phyloP scores from a whole-genome alignment of 345 rosid genomes.

The Ceriops tagal region DNA sequence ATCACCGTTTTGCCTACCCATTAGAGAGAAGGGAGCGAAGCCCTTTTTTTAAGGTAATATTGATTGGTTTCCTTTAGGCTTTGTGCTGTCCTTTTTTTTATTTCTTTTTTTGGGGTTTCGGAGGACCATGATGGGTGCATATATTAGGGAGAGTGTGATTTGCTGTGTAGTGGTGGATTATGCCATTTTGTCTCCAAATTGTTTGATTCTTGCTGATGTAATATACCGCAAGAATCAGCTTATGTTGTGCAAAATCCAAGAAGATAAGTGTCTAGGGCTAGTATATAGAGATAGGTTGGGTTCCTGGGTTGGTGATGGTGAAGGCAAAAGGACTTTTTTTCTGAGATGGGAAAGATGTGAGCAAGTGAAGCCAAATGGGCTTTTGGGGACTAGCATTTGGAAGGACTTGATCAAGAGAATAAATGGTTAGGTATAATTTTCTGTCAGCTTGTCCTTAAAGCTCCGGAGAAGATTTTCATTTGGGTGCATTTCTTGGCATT shows the following conservation, averaged over 20 bases:
- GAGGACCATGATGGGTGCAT: slow-evolving; percentile 15
- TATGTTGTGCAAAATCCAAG: slow-evolving; percentile 39
- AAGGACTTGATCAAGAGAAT: slow-evolving; percentile 35
- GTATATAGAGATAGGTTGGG: slow-evolving; percentile 10
- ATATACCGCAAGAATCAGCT: slow-evolving; percentile 36
- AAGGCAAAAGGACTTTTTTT: slow-evolving; percentile 41
- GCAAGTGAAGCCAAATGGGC: slow-evolving; percentile 26
- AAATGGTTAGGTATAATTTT: slow-evolving; percentile 36
- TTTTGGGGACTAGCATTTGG: slow-evolving; percentile 50
- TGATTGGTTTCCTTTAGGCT: neutral
- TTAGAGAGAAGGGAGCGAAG: slow-evolving; percentile 3
- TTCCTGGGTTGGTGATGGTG: slow-evolving; percentile 41
- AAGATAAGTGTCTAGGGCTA: slow-evolving; percentile 27
- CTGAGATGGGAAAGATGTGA: slow-evolving; percentile 19
- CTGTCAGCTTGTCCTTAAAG: slow-evolving; percentile 25
- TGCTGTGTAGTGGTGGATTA: neutral
- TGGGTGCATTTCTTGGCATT: slow-evolving; percentile 14
- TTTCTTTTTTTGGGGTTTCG: neutral
- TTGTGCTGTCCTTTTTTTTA: no score
- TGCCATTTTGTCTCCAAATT: neutral
- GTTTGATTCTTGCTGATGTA: slow-evolving; percentile 25
- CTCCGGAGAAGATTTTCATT: slow-evolving; percentile 28
- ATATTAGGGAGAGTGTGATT: slow-evolving; percentile 19
- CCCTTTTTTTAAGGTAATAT: neutral
- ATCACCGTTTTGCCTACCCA: slow-evolving; percentile 51